phyloP scores from a whole-genome alignment of 1,284 basidiomycete genomes.

The Sporisorium sorghi region DNA sequence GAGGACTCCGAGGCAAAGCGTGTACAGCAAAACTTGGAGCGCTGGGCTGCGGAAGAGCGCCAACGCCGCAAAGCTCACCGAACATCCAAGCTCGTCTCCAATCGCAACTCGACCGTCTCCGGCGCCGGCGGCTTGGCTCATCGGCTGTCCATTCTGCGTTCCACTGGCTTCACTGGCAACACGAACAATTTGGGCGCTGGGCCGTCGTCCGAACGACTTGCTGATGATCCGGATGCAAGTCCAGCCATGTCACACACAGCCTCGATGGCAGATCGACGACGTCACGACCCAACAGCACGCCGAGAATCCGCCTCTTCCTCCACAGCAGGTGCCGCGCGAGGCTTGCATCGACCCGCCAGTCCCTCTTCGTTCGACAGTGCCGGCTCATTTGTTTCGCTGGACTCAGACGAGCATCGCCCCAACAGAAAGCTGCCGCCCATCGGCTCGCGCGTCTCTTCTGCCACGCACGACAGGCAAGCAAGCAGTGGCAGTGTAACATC shows the following conservation, averaged over 20 bases:
- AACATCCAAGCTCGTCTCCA: conserved; percentile 36
- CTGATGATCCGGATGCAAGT: conserved; percentile 23
- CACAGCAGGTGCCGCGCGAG: conserved; percentile 9
- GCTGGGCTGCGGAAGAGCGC: conserved; percentile 58
- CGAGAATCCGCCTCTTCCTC: conserved; percentile 20
- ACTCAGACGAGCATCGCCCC: conserved; percentile 38
- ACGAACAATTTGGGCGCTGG: conserved; percentile 38
- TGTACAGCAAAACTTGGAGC: conserved; percentile 55
- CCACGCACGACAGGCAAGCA: conserved; percentile 8
- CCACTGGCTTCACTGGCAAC: conserved; percentile 11
- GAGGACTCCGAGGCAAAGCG: conserved; percentile 54
- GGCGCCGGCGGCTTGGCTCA: conserved; percentile 18
- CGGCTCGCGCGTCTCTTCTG: conserved; percentile 36
- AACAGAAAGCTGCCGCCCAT: conserved; percentile 38
- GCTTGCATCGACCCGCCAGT: conserved; percentile 27
- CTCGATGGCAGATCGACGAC: not conserved
- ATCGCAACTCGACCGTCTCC: conserved; percentile 20
- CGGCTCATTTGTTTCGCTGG: conserved; percentile 26
- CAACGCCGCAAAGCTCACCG: conserved; percentile 58
- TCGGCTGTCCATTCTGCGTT: conserved; percentile 34
- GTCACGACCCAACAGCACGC: conserved; percentile 10
- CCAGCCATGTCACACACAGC: conserved; percentile 18
- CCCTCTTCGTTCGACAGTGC: conserved; percentile 33
- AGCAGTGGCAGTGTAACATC: conserved; percentile 17
- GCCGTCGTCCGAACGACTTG: conserved; percentile 46